Percentiles rank a stretch among this genome's conserved stretches.
Conservation (phyloP, 768 basidiomycete genomes). For the Tephrocybe sp. region DNA sequence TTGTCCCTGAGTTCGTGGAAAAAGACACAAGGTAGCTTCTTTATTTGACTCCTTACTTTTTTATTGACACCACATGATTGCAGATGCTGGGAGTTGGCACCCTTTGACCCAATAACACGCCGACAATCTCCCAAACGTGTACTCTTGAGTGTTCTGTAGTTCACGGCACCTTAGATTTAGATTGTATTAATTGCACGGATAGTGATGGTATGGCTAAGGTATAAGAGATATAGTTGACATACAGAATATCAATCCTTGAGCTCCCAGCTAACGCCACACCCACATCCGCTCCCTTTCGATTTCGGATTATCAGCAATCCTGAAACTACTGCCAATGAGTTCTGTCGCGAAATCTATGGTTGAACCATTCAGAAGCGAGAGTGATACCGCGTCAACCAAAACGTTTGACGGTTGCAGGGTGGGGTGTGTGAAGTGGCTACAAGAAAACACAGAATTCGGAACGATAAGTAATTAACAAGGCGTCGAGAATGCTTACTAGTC, state of each 20-base stretch:
- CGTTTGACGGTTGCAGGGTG: constrained; percentile 64
- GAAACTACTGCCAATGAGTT: constrained; percentile 94
- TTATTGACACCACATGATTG: background rate
- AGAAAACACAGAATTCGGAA: constrained; percentile 2
- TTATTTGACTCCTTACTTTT: background rate
- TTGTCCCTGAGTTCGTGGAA: constrained; percentile 22
- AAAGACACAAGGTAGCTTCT: constrained; percentile 21
- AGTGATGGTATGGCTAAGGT: no score
- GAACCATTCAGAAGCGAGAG: constrained; percentile 84
- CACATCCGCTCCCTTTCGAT: constrained; percentile 87
- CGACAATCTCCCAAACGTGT: background rate
- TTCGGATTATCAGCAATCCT: constrained; percentile 83
- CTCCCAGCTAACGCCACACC: constrained; percentile 97
- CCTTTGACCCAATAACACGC: constrained; percentile 26
- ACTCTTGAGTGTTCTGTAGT: background rate
- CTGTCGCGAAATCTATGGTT: constrained; percentile 88
- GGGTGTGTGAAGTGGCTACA: constrained; percentile 74
- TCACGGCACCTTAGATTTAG: no score
- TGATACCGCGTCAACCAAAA: constrained; percentile 86
- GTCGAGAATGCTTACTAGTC: constrained; percentile 71
- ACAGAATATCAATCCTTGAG: constrained; percentile 47
- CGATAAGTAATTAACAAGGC: constrained; percentile 2
- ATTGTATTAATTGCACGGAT: no score
- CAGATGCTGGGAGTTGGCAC: constrained; percentile 26
- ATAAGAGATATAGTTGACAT: background rate